Conservation (phyloP, 768 basidiomycete species). For the Tulasnella sp. region DNA sequence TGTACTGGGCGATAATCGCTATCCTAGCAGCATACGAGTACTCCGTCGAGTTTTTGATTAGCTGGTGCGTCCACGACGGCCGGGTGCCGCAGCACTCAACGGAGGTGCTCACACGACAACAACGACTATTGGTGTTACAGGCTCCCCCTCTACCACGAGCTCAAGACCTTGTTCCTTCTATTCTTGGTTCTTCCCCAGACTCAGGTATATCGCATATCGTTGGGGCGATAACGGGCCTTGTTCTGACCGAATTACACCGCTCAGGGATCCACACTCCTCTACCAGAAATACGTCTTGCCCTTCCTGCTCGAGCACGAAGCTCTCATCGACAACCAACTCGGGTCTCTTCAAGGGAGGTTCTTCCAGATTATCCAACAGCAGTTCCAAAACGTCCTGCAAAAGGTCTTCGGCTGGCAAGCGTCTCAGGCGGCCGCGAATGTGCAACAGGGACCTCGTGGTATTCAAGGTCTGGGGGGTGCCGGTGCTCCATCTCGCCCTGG, state of each 20-base stretch:
- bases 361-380: constrained; percentile 60
- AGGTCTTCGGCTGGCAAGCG: constrained; percentile 24
- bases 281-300: constrained; percentile 68
- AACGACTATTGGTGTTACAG: constrained; percentile 33
- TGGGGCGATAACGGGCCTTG: neutral
- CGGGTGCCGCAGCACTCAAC: neutral
- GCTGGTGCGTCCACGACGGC: constrained; percentile 51
- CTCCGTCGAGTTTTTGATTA: constrained; percentile 76
- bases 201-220: constrained; percentile 30
- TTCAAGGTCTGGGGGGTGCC: constrained; percentile 10
- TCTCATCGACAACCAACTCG: constrained; percentile 76
- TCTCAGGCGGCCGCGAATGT: constrained; percentile 4
- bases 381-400: constrained; percentile 56
- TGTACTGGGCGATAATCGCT: constrained; percentile 68
- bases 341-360: constrained; percentile 49
- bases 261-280: constrained; percentile 76
- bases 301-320: constrained; percentile 74
- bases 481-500: constrained; percentile 7
- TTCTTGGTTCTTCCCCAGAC: constrained; percentile 89
- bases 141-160: constrained; percentile 80
- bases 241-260: neutral
- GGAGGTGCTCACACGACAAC: neutral
- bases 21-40: constrained; percentile 73
- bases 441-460: constrained; percentile 14
- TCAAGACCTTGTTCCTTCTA: constrained; percentile 79